A percentile compares a stretch with the other conserved stretches of the same genome.
Evolutionary conservation across 2,329 filamentous ascomycete genomes (phyloP).

Genomic region (Penicillium sp.): DNA sequence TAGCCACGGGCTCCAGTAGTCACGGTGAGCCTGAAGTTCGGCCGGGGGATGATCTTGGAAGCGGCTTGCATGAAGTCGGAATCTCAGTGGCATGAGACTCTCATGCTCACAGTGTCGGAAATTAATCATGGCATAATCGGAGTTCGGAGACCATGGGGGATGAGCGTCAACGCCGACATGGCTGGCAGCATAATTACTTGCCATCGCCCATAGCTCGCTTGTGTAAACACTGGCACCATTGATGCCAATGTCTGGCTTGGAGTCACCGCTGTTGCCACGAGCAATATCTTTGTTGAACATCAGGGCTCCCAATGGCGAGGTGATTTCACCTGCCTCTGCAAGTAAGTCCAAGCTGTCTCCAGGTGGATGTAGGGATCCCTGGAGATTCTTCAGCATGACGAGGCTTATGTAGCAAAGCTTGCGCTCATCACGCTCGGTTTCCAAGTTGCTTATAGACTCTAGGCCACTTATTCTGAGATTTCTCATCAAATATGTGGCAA

Average conservation of each 20-base stretch:
- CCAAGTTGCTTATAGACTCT: conserved; percentile 16
- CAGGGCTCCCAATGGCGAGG: conserved; percentile 2
- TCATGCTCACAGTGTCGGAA: conserved; percentile 50
- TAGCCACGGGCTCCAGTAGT: conserved; percentile 52
- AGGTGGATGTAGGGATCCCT: conserved; percentile 24
- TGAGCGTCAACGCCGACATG: conserved; percentile 37
- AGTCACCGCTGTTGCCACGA: background rate
- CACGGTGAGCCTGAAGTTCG: conserved; percentile 41
- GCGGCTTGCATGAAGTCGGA: conserved; percentile 47
- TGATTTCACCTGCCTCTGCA: background rate
- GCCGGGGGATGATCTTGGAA: conserved; percentile 40
- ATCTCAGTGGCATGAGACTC: conserved; percentile 46
- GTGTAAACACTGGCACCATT: conserved; percentile 41
- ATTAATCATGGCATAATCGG: conserved; percentile 48
- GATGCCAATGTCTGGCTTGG: conserved; percentile 34
- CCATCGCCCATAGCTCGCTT: conserved; percentile 48
- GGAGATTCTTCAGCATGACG: conserved; percentile 38
- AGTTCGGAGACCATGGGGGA: conserved; percentile 47
- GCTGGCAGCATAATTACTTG: conserved; percentile 44
- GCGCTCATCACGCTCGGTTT: conserved; percentile 23
- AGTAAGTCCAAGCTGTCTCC: conserved; percentile 9
- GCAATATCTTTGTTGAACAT: background rate
- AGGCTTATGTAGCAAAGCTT: conserved; percentile 34
- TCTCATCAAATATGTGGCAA: conserved; percentile 20
- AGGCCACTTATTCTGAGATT: conserved; percentile 12